Conservation (phyloP, 805 yeast genomes). For the Jamesozyma jinghongensis region DNA sequence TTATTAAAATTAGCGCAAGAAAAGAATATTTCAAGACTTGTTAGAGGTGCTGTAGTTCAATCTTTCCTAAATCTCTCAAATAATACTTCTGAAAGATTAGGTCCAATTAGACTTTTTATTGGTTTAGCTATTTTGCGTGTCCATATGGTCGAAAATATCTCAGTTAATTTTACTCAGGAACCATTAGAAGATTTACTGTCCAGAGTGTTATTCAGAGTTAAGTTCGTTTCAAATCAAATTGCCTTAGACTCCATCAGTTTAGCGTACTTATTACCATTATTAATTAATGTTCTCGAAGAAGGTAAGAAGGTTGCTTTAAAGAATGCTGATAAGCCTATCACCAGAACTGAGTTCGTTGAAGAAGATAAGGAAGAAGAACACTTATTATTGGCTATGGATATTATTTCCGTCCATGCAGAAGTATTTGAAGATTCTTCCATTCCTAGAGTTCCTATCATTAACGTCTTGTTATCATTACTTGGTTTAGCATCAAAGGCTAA, state of each 20-base stretch:
- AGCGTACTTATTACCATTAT: slow-evolving; percentile 66
- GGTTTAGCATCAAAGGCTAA: slow-evolving; percentile 70
- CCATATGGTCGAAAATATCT: slow-evolving; percentile 37
- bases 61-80: slow-evolving; percentile 49
- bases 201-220: slow-evolving; percentile 65
- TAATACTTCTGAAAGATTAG: slow-evolving; percentile 45
- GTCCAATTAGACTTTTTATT: slow-evolving; percentile 39
- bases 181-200: slow-evolving; percentile 46
- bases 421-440: slow-evolving; percentile 55
- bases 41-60: slow-evolving; percentile 38
- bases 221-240: slow-evolving; percentile 62
- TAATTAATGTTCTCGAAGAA: slow-evolving; percentile 55
- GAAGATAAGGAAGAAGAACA: slow-evolving; percentile 89
- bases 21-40: slow-evolving; percentile 27
- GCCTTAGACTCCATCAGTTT: slow-evolving; percentile 61
- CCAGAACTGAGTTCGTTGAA: slow-evolving; percentile 62
- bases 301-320: slow-evolving; percentile 51
- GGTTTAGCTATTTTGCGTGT: slow-evolving; percentile 67
- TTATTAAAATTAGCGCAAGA: slow-evolving; percentile 40
- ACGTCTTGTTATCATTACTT: slow-evolving; percentile 56
- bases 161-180: slow-evolving; percentile 40
- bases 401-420: slow-evolving; percentile 60
- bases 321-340: slow-evolving; percentile 42
- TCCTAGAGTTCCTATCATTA: slow-evolving; percentile 60
- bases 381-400: slow-evolving; percentile 63